phyloP scores from a whole-genome alignment of 257 asterid genomes.

The Cordia subcordata region DNA sequence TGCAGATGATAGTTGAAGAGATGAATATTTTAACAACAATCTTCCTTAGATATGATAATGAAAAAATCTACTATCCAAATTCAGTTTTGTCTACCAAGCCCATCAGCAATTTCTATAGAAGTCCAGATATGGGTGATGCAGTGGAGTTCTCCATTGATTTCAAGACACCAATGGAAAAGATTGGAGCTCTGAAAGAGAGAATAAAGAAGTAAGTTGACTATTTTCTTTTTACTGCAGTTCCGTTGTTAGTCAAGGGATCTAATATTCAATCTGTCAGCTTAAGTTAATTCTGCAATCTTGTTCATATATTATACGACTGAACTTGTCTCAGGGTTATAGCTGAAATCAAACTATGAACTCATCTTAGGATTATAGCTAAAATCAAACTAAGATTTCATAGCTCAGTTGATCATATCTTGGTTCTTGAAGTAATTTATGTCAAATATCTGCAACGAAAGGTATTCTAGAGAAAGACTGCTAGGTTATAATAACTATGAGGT shows the following conservation, averaged over 20 bases:
- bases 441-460: too few relatives aligned
- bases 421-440: too few relatives aligned
- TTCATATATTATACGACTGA: too few relatives aligned
- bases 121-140: conserved; percentile 88
- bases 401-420: too few relatives aligned
- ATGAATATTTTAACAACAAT: conserved; percentile 77
- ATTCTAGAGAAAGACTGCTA: too few relatives aligned
- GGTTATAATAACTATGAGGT: too few relatives aligned
- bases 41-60: conserved; percentile 63
- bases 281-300: too few relatives aligned
- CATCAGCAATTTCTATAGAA: conserved; percentile 79
- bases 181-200: conserved; percentile 63
- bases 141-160: conserved; percentile 72
- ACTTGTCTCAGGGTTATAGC: too few relatives aligned
- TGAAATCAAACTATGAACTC: too few relatives aligned
- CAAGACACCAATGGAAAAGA: conserved; percentile 70
- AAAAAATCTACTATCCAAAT: conserved; percentile 69
- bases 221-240: neutral
- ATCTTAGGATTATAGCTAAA: too few relatives aligned
- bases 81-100: conserved; percentile 75
- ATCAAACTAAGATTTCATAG: too few relatives aligned
- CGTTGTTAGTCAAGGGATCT: neutral
- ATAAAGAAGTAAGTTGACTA: conserved; percentile 46
- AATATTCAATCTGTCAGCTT: neutral
- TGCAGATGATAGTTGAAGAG: conserved; percentile 84